Conservation (phyloP, 331 rosid species). For the Quercus lobata region DNA sequence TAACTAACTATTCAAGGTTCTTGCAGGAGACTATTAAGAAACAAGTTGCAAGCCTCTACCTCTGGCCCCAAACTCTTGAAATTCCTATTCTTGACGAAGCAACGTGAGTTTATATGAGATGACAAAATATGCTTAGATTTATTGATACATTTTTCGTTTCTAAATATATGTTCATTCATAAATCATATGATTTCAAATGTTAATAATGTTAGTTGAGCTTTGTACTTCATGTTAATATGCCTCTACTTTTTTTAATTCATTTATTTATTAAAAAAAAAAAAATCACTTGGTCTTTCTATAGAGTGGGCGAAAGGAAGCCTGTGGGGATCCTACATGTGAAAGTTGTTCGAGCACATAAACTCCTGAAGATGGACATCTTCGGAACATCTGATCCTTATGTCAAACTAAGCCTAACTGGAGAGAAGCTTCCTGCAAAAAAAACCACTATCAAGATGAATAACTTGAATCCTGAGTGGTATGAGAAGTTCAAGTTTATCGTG, state of each 20-base stretch:
- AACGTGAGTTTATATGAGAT: slow-evolving; percentile 44
- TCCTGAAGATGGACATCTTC: slow-evolving; percentile 83
- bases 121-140: not conserved
- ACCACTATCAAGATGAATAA: slow-evolving; percentile 77
- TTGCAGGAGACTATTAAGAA: slow-evolving; percentile 66
- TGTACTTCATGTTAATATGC: not conserved
- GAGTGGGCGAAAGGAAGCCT: slow-evolving; percentile 71
- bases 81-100: slow-evolving; percentile 76
- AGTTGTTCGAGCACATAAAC: slow-evolving; percentile 76
- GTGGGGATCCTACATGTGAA: slow-evolving; percentile 92
- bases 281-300: not conserved
- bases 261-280: no score
- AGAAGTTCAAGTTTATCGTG: slow-evolving; percentile 84
- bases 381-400: slow-evolving; percentile 99
- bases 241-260: not conserved
- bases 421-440: slow-evolving; percentile 69
- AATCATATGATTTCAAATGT: not conserved
- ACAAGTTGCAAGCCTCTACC: slow-evolving; percentile 76
- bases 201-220: not conserved
- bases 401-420: slow-evolving; percentile 71
- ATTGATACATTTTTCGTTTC: not conserved
- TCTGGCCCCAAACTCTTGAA: slow-evolving; percentile 84
- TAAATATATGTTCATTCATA: not conserved
- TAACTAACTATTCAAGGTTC: slow-evolving; percentile 10
- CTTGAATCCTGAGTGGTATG: slow-evolving; percentile 94